Percentiles rank a stretch among this genome's conserved stretches.
Evolutionary conservation across 306 rosid species (phyloP).

Genomic region (Quercus dentata): DNA sequence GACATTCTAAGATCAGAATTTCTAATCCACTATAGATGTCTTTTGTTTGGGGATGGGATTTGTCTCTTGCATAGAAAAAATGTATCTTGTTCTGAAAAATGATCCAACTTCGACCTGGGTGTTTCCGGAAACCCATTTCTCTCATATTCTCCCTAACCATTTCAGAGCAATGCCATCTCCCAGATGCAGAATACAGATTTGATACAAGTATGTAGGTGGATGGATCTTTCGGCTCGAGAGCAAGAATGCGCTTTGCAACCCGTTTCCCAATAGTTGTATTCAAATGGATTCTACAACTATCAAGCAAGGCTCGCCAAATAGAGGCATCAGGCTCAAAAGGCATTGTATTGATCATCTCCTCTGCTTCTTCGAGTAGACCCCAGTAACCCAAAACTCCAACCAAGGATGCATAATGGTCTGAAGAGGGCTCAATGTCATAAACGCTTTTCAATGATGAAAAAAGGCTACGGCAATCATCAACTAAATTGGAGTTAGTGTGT

Average conservation of each 20-base stretch:
- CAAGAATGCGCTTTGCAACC: constrained; percentile 53
- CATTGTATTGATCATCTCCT: constrained; percentile 53
- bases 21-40: constrained; percentile 78
- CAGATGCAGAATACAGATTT: constrained; percentile 83
- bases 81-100: constrained; percentile 56
- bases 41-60: constrained; percentile 65
- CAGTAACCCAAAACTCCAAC: constrained; percentile 82
- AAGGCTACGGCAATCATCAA: constrained; percentile 55
- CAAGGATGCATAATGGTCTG: constrained; percentile 69
- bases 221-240: constrained; percentile 68
- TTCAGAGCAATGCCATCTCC: constrained; percentile 86
- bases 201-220: constrained; percentile 68
- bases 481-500: constrained; percentile 58
- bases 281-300: constrained; percentile 57
- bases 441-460: constrained; percentile 51
- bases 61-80: constrained; percentile 79
- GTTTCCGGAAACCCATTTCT: constrained; percentile 65
- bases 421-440: constrained; percentile 54
- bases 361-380: constrained; percentile 82
- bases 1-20: constrained; percentile 75
- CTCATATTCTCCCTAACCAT: constrained; percentile 66
- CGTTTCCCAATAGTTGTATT: constrained; percentile 53
- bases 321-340: constrained; percentile 56
- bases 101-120: constrained; percentile 80
- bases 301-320: constrained; percentile 87